Evolutionary conservation across 305 asterid genomes (phyloP).

Genomic region (Vinca major): DNA sequence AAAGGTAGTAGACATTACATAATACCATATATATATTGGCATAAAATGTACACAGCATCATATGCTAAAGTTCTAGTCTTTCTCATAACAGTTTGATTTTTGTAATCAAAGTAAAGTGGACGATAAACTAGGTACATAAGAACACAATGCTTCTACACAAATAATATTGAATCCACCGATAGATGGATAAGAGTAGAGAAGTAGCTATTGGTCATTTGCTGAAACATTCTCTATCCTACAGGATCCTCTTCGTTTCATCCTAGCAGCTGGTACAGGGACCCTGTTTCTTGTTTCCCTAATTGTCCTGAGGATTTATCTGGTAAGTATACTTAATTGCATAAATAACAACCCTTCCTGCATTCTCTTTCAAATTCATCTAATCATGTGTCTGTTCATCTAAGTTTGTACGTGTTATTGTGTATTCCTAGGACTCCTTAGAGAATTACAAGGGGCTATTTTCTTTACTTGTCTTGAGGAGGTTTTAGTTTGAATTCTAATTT

Average conservation of each 20-base stretch:
- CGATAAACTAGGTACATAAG: too few relatives aligned
- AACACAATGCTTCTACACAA: too few relatives aligned
- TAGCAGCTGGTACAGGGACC: conserved; percentile 79
- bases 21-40: neutral
- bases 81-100: neutral
- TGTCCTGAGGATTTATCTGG: conserved; percentile 84
- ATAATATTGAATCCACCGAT: too few relatives aligned
- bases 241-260: conserved; percentile 67
- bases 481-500: neutral
- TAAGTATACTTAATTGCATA: conserved; percentile 21
- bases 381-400: neutral
- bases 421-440: neutral
- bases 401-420: neutral
- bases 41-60: neutral
- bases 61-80: neutral
- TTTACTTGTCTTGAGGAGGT: neutral
- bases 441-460: neutral
- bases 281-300: conserved; percentile 67
- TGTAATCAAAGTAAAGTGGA: neutral
- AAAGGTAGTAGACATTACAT: conserved; percentile 23
- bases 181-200: too few relatives aligned
- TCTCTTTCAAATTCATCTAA: neutral
- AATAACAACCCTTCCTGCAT: neutral
- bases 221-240: conserved; percentile 23
- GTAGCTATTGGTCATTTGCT: neutral